Percentiles rank a stretch among this genome's conserved stretches.
Conservation (phyloP, 2,329 filamentous ascomycete species). For the Diaporthe aspalathi region DNA sequence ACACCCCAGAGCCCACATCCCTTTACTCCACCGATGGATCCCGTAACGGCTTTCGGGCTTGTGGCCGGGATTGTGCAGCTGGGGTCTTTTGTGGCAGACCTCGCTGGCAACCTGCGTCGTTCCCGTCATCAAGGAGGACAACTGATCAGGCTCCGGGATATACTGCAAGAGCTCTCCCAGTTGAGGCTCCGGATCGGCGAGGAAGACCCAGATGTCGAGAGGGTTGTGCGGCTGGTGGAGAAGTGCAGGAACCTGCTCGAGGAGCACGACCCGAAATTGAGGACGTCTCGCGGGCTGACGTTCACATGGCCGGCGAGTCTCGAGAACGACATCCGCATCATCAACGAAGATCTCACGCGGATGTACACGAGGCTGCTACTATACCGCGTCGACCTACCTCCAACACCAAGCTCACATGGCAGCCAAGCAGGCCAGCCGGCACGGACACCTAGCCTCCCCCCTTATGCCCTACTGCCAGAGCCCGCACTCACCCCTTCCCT, state of each 20-base stretch:
- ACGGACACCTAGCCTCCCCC: neutral
- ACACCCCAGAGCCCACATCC: conserved; percentile 5
- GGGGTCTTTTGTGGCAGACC: neutral
- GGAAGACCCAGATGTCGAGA: conserved; percentile 13
- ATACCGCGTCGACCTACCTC: conserved; percentile 11
- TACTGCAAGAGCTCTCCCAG: conserved; percentile 26
- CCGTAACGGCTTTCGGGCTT: conserved; percentile 10
- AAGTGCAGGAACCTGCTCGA: conserved; percentile 30
- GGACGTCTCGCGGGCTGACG: conserved; percentile 6
- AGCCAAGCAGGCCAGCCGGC: neutral
- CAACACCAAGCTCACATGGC: conserved; percentile 9
- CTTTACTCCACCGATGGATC: neutral
- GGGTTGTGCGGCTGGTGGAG: conserved; percentile 13
- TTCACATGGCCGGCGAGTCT: conserved; percentile 28
- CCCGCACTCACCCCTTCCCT: conserved; percentile 12
- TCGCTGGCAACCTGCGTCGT: neutral
- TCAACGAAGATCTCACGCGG: conserved; percentile 26
- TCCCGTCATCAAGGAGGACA: conserved; percentile 19
- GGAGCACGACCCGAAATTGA: conserved; percentile 27
- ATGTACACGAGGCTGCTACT: conserved; percentile 25
- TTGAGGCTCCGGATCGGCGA: conserved; percentile 17
- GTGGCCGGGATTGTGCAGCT: conserved; percentile 26
- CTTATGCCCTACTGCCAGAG: conserved; percentile 13
- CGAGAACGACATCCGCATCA: conserved; percentile 22
- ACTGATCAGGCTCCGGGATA: conserved; percentile 23